These are phyloP conservation scores for Helminthosporium solani DNA, from an alignment of 2,329 filamentous ascomycete genomes.

Conservation along the genomic window DNA sequence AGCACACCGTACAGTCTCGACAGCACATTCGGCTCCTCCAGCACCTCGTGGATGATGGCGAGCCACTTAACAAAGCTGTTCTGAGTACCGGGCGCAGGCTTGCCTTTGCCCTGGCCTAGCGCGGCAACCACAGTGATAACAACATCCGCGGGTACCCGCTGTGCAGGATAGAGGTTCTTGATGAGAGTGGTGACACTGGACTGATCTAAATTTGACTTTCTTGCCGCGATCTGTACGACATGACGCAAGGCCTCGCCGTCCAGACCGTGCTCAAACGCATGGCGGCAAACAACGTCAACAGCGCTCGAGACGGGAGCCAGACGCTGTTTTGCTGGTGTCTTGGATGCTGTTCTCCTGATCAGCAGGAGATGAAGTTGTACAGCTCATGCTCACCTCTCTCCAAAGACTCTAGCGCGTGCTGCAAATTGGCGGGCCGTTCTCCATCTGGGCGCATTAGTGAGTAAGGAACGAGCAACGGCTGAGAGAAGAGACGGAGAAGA, in stretches of 20 bases:
- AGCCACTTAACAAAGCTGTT: conserved; percentile 74
- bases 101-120: conserved; percentile 75
- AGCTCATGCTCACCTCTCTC: conserved; percentile 33
- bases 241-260: conserved; percentile 59
- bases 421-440: conserved; percentile 28
- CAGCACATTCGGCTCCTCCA: conserved; percentile 64
- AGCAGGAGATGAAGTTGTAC: conserved; percentile 21
- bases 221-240: conserved; percentile 67
- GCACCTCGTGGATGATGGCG: conserved; percentile 69
- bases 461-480: conserved; percentile 8
- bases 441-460: conserved; percentile 30
- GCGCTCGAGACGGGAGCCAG: conserved; percentile 61
- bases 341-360: conserved; percentile 35
- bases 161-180: conserved; percentile 74
- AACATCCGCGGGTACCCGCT: conserved; percentile 59
- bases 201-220: conserved; percentile 72
- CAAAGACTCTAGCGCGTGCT: conserved; percentile 40
- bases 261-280: conserved; percentile 69
- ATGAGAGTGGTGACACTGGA: conserved; percentile 67
- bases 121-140: conserved; percentile 68
- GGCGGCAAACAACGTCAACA: conserved; percentile 62
- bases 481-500: no score
- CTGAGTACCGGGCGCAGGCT: conserved; percentile 71
- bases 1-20: conserved; percentile 72
- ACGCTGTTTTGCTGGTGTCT: conserved; percentile 64